phyloP scores from a whole-genome alignment of 2,329 filamentous ascomycete genomes.

The Alternaria sp. region DNA sequence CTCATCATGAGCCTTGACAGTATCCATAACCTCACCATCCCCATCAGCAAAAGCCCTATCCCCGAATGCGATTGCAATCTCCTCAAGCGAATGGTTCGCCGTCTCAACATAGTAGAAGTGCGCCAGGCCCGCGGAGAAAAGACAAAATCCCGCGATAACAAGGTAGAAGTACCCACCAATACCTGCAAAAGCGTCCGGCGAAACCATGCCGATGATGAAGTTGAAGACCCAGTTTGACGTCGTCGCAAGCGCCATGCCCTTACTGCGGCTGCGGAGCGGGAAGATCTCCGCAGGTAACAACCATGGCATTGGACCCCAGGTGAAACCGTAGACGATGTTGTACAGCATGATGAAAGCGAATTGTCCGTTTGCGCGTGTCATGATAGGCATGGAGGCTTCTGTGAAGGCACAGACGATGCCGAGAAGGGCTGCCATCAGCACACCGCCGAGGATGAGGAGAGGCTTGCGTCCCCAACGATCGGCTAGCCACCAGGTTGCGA shows the following conservation, averaged over 20 bases:
- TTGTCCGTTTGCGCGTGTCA: slow-evolving; percentile 45
- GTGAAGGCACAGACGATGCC: slow-evolving; percentile 51
- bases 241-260: slow-evolving; percentile 51
- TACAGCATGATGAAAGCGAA: slow-evolving; percentile 52
- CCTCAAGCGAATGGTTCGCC: slow-evolving; percentile 46
- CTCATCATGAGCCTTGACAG: slow-evolving; percentile 11
- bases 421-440: slow-evolving; percentile 46
- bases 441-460: slow-evolving; percentile 41
- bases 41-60: slow-evolving; percentile 49
- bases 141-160: slow-evolving; percentile 45
- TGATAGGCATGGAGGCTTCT: slow-evolving; percentile 37
- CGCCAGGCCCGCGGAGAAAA: slow-evolving; percentile 29
- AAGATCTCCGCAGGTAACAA: slow-evolving; percentile 46
- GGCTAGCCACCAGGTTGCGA: slow-evolving; percentile 50
- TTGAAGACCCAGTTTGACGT: slow-evolving; percentile 50
- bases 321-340: slow-evolving; percentile 49
- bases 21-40: slow-evolving; percentile 25
- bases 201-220: slow-evolving; percentile 52
- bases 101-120: slow-evolving; percentile 55
- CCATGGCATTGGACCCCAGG: slow-evolving; percentile 53
- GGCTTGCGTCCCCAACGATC: slow-evolving; percentile 52
- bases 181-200: slow-evolving; percentile 51
- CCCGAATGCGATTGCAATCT: slow-evolving; percentile 53
- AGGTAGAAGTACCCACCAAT: slow-evolving; percentile 54
- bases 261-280: slow-evolving; percentile 48